Evolutionary conservation across 2,329 filamentous ascomycete species (phyloP).

Genomic region (Phialemoniopsis sp.): DNA sequence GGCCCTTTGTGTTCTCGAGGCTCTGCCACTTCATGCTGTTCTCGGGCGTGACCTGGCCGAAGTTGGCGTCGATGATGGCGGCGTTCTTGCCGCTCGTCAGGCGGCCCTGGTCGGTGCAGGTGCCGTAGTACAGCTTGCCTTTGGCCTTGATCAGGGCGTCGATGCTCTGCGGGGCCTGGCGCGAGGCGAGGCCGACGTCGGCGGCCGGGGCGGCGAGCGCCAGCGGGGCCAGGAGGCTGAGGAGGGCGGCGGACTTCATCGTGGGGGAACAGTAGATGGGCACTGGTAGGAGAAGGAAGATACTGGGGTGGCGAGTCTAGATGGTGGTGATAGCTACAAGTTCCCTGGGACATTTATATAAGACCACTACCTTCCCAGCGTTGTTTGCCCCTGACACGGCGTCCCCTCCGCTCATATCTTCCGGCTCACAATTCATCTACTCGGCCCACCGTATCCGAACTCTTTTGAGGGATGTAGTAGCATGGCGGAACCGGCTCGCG

Average conservation of each 20-base stretch:
- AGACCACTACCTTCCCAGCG: too few species aligned
- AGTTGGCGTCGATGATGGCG: constrained; percentile 56
- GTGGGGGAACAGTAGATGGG: not conserved
- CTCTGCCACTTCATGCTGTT: constrained; percentile 70
- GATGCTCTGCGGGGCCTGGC: constrained; percentile 42
- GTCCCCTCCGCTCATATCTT: too few species aligned
- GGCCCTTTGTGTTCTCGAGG: constrained; percentile 39
- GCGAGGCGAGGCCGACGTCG: constrained; percentile 18
- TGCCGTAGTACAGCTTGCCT: constrained; percentile 64
- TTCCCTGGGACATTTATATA: too few species aligned
- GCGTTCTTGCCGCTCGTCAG: constrained; percentile 45
- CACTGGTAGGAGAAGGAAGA: too few species aligned
- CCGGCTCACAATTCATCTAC: too few species aligned
- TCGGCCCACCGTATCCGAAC: too few species aligned
- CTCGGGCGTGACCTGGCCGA: constrained; percentile 63
- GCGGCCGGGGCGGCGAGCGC: constrained; percentile 24
- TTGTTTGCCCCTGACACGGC: too few species aligned
- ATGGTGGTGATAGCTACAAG: too few species aligned
- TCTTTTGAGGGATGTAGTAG: too few species aligned
- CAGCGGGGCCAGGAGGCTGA: constrained; percentile 30
- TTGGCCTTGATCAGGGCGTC: constrained; percentile 53
- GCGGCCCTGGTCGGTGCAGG: constrained; percentile 47
- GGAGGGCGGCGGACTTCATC: constrained; percentile 24
- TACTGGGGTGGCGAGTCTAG: too few species aligned
- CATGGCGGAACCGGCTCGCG: too few species aligned